These are phyloP conservation scores for Solanum pinnatisectum DNA, from an alignment of 257 asterid species.

Conservation along the genomic window DNA sequence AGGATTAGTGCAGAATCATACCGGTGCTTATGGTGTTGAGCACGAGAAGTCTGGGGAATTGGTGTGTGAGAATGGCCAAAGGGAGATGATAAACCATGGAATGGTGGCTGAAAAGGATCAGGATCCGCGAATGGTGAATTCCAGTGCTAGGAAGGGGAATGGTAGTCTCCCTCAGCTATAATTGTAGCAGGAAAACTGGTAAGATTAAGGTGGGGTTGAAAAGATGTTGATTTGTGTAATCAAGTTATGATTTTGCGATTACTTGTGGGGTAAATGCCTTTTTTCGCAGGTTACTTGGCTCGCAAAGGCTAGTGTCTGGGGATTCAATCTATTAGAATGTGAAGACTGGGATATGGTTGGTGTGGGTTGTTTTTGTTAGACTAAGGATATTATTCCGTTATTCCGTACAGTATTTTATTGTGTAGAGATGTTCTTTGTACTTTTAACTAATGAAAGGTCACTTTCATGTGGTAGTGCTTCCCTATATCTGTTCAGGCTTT, in stretches of 20 bases:
- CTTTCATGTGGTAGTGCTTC: neutral
- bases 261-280: neutral
- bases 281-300: neutral
- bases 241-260: neutral
- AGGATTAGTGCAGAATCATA: constrained; percentile 2
- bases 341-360: neutral
- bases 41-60: constrained; percentile 2
- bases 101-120: constrained; percentile 9
- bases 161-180: constrained; percentile 6
- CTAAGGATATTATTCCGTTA: neutral
- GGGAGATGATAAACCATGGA: constrained; percentile 14
- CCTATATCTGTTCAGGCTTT: neutral
- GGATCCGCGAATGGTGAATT: constrained; percentile 12
- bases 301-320: neutral
- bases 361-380: neutral
- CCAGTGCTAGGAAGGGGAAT: constrained; percentile 6
- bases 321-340: neutral
- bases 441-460: neutral
- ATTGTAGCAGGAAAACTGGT: constrained; percentile 7
- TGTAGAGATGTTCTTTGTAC: neutral
- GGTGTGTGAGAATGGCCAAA: constrained; percentile 9
- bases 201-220: neutral
- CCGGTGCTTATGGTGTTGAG: neutral
- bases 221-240: neutral
- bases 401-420: neutral